Percentiles rank a stretch among this genome's conserved stretches.
Evolutionary conservation across 495 filamentous ascomycete species (phyloP).

Genomic region (Penicillium cosmopolitanum): DNA sequence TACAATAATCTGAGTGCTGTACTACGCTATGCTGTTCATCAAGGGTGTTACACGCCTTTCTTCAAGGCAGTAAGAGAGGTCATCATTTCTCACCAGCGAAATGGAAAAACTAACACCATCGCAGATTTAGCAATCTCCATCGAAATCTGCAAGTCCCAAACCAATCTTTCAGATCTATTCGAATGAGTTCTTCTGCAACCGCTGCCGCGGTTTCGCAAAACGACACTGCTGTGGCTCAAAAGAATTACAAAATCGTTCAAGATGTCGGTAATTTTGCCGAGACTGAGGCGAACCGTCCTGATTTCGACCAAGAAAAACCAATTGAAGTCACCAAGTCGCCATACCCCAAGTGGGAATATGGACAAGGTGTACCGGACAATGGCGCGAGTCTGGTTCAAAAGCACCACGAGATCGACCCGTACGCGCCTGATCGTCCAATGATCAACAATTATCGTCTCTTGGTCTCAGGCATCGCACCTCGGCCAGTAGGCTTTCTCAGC

Average conservation of each 20-base stretch:
- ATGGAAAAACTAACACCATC: not conserved
- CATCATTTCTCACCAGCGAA: not conserved
- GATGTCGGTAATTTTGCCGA: constrained; percentile 64
- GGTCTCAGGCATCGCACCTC: constrained; percentile 79
- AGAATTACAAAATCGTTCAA: constrained; percentile 35
- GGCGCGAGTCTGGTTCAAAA: constrained; percentile 48
- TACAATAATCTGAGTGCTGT: too few relatives aligned
- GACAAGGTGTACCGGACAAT: constrained; percentile 66
- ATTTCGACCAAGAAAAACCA: constrained; percentile 52
- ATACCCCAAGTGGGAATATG: constrained; percentile 72
- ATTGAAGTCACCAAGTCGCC: constrained; percentile 70
- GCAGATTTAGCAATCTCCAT: not conserved
- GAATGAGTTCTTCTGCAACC: constrained; percentile 26
- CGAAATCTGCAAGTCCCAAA: not conserved
- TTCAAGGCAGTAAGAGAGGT: not conserved
- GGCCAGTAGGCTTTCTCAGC: constrained; percentile 66
- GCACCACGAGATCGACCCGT: constrained; percentile 80
- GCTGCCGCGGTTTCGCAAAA: constrained; percentile 9
- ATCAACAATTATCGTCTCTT: constrained; percentile 86
- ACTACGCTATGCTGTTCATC: not conserved
- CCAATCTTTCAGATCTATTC: not conserved
- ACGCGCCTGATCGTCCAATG: constrained; percentile 63
- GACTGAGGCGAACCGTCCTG: constrained; percentile 66
- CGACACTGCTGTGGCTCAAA: constrained; percentile 14
- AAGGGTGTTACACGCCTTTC: not conserved